Conservation (phyloP, 106 monocot genomes). For the Dactylorhiza incarnata region DNA sequence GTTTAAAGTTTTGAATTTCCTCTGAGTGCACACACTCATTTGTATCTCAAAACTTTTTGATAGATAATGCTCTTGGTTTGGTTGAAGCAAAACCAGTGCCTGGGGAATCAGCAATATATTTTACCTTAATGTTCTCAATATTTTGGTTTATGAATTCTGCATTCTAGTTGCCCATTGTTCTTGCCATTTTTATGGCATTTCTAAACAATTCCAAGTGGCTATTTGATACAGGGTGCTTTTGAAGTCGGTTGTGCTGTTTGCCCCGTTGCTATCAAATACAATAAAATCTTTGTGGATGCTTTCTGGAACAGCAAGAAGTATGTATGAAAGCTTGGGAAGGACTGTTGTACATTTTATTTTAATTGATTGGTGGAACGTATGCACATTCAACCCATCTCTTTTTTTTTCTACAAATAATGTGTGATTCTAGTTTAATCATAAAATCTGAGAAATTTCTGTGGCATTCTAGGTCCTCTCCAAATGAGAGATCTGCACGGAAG, state of each 20-base stretch:
- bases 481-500: too few species aligned
- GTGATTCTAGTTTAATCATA: background rate
- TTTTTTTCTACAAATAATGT: background rate
- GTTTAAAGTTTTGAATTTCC: background rate
- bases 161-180: background rate
- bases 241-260: constrained; percentile 98
- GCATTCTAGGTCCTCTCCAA: too few species aligned
- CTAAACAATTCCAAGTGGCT: background rate
- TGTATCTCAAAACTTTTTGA: background rate
- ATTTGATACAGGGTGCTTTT: constrained; percentile 73
- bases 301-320: constrained; percentile 85
- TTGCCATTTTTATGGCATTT: background rate
- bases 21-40: background rate
- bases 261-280: constrained; percentile 94
- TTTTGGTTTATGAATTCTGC: background rate
- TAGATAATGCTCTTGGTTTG: background rate
- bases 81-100: background rate
- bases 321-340: background rate
- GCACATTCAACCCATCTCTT: background rate
- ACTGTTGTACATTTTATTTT: background rate
- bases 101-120: background rate
- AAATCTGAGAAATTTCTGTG: background rate
- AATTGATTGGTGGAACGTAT: background rate
- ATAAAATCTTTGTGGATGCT: constrained; percentile 98
- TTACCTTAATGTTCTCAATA: background rate